Evolutionary conservation across 192 early-diverging fungal species (phyloP).

Genomic region (Entomortierella parvispora): DNA sequence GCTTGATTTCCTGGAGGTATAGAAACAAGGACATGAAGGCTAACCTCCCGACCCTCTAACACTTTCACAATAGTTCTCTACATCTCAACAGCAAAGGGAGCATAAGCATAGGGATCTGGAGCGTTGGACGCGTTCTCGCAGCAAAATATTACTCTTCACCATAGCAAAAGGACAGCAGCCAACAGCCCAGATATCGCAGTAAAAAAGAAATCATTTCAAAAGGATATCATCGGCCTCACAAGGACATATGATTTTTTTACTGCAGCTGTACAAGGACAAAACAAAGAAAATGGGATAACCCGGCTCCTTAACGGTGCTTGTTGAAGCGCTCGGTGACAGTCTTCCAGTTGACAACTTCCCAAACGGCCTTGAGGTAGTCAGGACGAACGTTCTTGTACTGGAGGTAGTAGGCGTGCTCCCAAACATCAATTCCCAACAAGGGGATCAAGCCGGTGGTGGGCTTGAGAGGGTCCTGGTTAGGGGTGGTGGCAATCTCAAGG

Average conservation of each 20-base stretch:
- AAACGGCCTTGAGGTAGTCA: slow-evolving; percentile 95
- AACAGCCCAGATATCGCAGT: no score
- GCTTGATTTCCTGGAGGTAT: background rate
- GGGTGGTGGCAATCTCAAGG: slow-evolving; percentile 87
- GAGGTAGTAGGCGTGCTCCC: slow-evolving; percentile 97
- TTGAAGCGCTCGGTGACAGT: slow-evolving; percentile 88
- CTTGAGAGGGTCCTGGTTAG: slow-evolving; percentile 87
- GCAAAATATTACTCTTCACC: no score
- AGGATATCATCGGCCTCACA: no score
- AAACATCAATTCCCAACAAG: slow-evolving; percentile 92
- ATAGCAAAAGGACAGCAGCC: no score
- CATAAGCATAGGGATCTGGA: background rate
- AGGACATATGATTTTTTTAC: no score
- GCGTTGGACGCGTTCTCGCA: no score
- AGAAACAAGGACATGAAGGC: background rate
- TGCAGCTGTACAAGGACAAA: no score
- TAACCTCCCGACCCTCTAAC: background rate
- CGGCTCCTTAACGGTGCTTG: slow-evolving; percentile 62
- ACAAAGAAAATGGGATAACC: no score
- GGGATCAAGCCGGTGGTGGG: slow-evolving; percentile 73
- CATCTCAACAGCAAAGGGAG: slow-evolving; percentile 40
- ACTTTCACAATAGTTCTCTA: slow-evolving; percentile 23
- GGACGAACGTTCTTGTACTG: slow-evolving; percentile 98
- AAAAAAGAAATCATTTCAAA: no score
- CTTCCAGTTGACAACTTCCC: slow-evolving; percentile 98